Evolutionary conservation across 768 basidiomycete species (phyloP).

Genomic region (Pleurotus tuber-regium): DNA sequence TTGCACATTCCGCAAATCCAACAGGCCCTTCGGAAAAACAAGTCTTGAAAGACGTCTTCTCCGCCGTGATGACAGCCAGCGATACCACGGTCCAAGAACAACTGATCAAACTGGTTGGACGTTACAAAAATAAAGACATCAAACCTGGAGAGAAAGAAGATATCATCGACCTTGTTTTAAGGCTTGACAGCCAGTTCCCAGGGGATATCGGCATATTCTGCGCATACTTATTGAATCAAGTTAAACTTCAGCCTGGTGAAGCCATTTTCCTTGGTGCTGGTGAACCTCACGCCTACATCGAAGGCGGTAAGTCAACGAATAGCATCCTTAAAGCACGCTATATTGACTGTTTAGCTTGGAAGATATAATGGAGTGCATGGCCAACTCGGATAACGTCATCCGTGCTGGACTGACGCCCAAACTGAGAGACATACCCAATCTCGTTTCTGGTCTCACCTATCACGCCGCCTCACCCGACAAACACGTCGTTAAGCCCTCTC

Average conservation of each 20-base stretch:
- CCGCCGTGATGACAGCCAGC: slow-evolving; percentile 82
- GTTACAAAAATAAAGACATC: slow-evolving; percentile 53
- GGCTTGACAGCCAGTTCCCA: slow-evolving; percentile 74
- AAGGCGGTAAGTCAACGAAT: slow-evolving; percentile 74
- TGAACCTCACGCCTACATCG: slow-evolving; percentile 95
- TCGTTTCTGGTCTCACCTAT: slow-evolving; percentile 87
- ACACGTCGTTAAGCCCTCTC: slow-evolving; percentile 65
- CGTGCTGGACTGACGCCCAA: slow-evolving; percentile 98
- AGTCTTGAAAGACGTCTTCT: slow-evolving; percentile 74
- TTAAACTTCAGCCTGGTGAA: slow-evolving; percentile 76
- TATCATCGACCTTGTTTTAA: slow-evolving; percentile 60
- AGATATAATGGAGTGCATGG: slow-evolving; percentile 99
- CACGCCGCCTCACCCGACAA: slow-evolving; percentile 60
- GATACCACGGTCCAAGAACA: slow-evolving; percentile 46
- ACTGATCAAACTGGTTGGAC: slow-evolving; percentile 52
- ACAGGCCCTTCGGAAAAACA: slow-evolving; percentile 48
- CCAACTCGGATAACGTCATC: slow-evolving; percentile 98
- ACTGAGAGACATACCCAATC: slow-evolving; percentile 88
- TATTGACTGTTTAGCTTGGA: no score
- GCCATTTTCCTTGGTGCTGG: slow-evolving; percentile 95
- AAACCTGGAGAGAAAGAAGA: slow-evolving; percentile 39
- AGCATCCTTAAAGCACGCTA: no score
- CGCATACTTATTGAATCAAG: slow-evolving; percentile 84
- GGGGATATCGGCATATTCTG: slow-evolving; percentile 94
- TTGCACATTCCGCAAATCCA: slow-evolving; percentile 41